These are phyloP conservation scores for Clavispora santaluciae DNA, from an alignment of 805 yeast species.

Conservation along the genomic window DNA sequence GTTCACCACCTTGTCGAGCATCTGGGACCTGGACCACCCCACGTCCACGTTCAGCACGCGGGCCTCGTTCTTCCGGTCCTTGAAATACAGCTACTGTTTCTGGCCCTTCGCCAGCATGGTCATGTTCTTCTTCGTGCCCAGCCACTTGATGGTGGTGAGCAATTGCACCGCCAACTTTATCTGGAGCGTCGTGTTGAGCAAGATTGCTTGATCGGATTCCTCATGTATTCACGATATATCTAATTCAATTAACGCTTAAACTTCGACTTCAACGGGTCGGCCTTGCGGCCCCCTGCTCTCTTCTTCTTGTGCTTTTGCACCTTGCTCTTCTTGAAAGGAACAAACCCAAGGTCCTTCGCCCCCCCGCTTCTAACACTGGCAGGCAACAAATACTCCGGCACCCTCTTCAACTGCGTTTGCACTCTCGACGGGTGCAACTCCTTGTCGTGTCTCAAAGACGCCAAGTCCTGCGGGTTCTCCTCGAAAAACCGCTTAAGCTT, in stretches of 20 bases:
- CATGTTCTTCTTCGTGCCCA: constrained; percentile 46
- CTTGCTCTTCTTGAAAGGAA: constrained; percentile 61
- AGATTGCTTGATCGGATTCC: constrained; percentile 3
- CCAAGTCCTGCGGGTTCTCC: constrained; percentile 93
- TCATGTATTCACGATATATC: constrained; percentile 1
- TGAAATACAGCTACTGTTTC: constrained; percentile 48
- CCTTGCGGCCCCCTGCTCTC: constrained; percentile 38
- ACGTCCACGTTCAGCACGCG: constrained; percentile 10
- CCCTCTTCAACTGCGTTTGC: constrained; percentile 82
- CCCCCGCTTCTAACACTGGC: constrained; percentile 58
- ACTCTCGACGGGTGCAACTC: constrained; percentile 78
- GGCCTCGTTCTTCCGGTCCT: constrained; percentile 39
- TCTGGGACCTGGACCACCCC: constrained; percentile 50
- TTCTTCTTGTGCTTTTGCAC: constrained; percentile 41
- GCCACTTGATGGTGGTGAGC: constrained; percentile 50
- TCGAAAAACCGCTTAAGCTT: constrained; percentile 91
- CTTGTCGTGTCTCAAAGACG: constrained; percentile 85
- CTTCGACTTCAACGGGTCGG: constrained; percentile 57
- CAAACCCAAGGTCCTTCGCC: constrained; percentile 57
- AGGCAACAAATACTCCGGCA: constrained; percentile 89
- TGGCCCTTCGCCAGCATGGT: constrained; percentile 58
- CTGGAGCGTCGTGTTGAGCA: constrained; percentile 48
- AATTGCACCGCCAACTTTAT: constrained; percentile 53
- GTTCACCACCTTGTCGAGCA: constrained; percentile 43
- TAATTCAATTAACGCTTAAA: neutral